Percentiles rank a stretch among this genome's conserved stretches.
These are phyloP conservation scores for Xanthoconium separans DNA, from an alignment of 1,284 basidiomycete species.

Conservation along the genomic window DNA sequence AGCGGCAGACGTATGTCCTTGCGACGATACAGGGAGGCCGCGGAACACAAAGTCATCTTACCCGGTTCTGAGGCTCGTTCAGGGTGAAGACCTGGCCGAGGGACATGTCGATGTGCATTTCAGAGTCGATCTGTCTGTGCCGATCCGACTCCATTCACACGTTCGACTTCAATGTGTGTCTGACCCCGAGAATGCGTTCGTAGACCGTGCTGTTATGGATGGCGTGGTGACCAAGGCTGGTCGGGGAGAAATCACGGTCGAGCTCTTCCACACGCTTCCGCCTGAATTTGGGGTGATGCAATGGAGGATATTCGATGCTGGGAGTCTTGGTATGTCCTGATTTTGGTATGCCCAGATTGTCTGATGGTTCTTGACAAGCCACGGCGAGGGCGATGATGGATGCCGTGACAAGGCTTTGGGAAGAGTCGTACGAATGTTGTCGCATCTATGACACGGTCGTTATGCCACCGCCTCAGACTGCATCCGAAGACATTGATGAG, in stretches of 20 bases:
- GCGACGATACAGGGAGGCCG: conserved; percentile 54
- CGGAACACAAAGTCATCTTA: conserved; percentile 40
- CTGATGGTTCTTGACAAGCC: conserved; percentile 33
- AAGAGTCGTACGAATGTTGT: conserved; percentile 46
- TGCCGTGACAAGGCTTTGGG: conserved; percentile 48
- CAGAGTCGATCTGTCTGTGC: conserved; percentile 49
- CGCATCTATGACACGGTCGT: conserved; percentile 48
- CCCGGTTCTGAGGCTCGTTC: conserved; percentile 36
- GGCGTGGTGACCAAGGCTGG: conserved; percentile 50
- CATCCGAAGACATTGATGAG: not conserved
- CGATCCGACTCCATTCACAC: conserved; percentile 59
- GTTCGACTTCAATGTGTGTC: conserved; percentile 59
- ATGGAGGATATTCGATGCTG: conserved; percentile 63
- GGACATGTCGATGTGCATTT: conserved; percentile 47
- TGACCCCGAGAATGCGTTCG: conserved; percentile 48
- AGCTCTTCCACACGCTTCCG: conserved; percentile 54
- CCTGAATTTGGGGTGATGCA: conserved; percentile 57
- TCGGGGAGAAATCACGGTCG: conserved; percentile 53
- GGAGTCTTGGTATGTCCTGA: conserved; percentile 46
- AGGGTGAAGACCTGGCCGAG: conserved; percentile 29
- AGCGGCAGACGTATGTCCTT: conserved; percentile 62
- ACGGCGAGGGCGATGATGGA: conserved; percentile 65
- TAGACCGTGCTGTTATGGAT: conserved; percentile 48
- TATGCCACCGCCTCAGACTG: conserved; percentile 17
- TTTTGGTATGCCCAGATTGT: not conserved